These are phyloP conservation scores for Clonostachys rosea DNA, from an alignment of 2,329 filamentous ascomycete genomes.

Conservation along the genomic window DNA sequence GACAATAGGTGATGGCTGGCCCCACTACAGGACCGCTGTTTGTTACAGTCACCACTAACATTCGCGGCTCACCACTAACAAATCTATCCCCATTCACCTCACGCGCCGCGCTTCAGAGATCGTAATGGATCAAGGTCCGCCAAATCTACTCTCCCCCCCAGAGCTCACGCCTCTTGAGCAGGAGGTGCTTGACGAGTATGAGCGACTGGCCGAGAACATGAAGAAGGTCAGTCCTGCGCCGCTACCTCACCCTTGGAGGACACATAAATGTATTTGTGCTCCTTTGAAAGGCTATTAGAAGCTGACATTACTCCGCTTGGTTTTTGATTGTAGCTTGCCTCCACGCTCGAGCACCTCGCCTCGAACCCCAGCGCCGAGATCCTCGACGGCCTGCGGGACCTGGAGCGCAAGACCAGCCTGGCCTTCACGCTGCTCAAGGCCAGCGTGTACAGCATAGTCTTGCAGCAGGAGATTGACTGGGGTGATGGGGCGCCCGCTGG, in stretches of 20 bases:
- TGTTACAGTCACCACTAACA: no score
- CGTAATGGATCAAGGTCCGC: no score
- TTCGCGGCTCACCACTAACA: no score
- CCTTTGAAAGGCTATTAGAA: not conserved
- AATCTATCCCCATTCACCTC: no score
- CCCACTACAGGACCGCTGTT: no score
- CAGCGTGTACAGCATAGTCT: conserved; percentile 95
- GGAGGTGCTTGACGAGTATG: conserved; percentile 92
- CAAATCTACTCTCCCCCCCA: conserved; percentile 31
- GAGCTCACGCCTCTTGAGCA: conserved; percentile 80
- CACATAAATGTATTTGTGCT: no score
- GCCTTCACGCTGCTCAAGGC: conserved; percentile 96
- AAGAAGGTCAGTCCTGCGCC: conserved; percentile 81
- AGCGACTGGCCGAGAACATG: conserved; percentile 81
- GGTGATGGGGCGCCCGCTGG: conserved; percentile 23
- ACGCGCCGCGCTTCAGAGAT: no score
- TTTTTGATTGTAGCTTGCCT: conserved; percentile 43
- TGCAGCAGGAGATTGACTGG: conserved; percentile 93
- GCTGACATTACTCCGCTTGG: not conserved
- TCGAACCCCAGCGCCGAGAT: conserved; percentile 74
- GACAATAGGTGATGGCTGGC: no score
- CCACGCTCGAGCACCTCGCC: conserved; percentile 57
- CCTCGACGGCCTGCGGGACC: conserved; percentile 76
- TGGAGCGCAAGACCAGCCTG: conserved; percentile 91
- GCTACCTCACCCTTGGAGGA: no score